phyloP scores from a whole-genome alignment of 352 stramenopile species.

The Pythium periplocum region DNA sequence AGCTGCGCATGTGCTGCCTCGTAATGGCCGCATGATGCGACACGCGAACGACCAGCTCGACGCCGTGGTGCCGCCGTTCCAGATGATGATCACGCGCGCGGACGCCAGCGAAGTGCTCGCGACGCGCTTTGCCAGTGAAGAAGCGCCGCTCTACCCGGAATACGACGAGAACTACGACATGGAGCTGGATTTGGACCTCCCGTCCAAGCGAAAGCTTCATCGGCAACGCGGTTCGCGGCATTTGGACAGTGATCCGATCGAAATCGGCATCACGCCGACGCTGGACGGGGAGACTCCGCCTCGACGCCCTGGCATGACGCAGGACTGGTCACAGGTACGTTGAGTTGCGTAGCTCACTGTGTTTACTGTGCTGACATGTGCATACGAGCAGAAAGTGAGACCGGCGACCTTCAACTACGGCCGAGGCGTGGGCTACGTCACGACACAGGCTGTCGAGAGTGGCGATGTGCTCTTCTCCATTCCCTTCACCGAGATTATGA shows the following conservation, averaged over 20 bases:
- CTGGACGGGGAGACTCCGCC: too few relatives aligned
- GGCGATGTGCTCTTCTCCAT: slow-evolving; percentile 22
- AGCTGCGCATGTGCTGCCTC: too few relatives aligned
- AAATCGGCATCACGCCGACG: too few relatives aligned
- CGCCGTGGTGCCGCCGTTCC: too few relatives aligned
- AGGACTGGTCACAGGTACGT: slow-evolving; percentile 9
- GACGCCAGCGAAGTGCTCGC: not conserved
- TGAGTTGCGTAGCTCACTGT: not conserved
- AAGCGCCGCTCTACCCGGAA: slow-evolving; percentile 4
- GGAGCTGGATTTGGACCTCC: slow-evolving; percentile 16
- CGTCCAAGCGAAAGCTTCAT: slow-evolving; percentile 16
- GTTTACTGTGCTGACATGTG: not conserved
- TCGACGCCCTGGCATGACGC: not conserved
- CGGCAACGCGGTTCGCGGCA: slow-evolving; percentile 2
- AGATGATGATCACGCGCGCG: too few relatives aligned
- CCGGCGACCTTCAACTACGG: slow-evolving; percentile 18
- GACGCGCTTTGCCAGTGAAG: slow-evolving; percentile 3
- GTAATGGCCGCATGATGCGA: too few relatives aligned
- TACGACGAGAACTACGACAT: slow-evolving; percentile 15
- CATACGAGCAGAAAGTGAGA: slow-evolving; percentile 9
- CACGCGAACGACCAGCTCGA: too few relatives aligned
- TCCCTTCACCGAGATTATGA: slow-evolving; percentile 18
- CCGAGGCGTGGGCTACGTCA: slow-evolving; percentile 17
- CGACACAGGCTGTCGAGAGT: slow-evolving; percentile 1
- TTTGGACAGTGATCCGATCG: too few relatives aligned